phyloP scores from a whole-genome alignment of 257 asterid species.

The Petunia axillaris region DNA sequence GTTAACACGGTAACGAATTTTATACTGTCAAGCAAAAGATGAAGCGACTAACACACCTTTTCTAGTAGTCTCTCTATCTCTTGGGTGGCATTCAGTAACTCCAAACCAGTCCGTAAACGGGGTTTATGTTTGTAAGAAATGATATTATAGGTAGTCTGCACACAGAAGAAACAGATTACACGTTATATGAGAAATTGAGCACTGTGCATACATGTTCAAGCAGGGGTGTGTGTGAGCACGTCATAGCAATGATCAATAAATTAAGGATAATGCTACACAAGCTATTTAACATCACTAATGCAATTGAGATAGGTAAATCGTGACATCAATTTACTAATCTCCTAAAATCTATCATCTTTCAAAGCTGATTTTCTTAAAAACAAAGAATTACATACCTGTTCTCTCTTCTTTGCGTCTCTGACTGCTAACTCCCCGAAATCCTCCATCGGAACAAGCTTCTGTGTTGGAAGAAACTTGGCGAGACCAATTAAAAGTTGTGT shows the following conservation, averaged over 20 bases:
- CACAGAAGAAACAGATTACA: constrained; percentile 15
- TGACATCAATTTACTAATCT: not conserved
- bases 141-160: constrained; percentile 67
- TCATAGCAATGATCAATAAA: too few species aligned
- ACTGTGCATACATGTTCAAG: not conserved
- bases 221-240: not conserved
- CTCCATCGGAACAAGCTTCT: constrained; percentile 76
- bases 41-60: constrained; percentile 47
- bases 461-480: constrained; percentile 79
- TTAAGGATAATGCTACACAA: too few species aligned
- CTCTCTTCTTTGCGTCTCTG: constrained; percentile 65
- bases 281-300: not conserved
- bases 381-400: constrained; percentile 46
- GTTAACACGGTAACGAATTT: not conserved
- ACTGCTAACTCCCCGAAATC: constrained; percentile 82
- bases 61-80: constrained; percentile 73
- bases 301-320: not conserved
- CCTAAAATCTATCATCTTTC: not conserved
- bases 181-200: not conserved
- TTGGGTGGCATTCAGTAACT: constrained; percentile 72
- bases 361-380: constrained; percentile 10
- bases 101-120: constrained; percentile 78
- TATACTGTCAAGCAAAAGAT: not conserved
- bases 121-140: constrained; percentile 79
- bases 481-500: constrained; percentile 64